These are phyloP conservation scores for Tetrahymena thermophila DNA, from an alignment of 73 alveolate genomes.

Conservation along the genomic window DNA sequence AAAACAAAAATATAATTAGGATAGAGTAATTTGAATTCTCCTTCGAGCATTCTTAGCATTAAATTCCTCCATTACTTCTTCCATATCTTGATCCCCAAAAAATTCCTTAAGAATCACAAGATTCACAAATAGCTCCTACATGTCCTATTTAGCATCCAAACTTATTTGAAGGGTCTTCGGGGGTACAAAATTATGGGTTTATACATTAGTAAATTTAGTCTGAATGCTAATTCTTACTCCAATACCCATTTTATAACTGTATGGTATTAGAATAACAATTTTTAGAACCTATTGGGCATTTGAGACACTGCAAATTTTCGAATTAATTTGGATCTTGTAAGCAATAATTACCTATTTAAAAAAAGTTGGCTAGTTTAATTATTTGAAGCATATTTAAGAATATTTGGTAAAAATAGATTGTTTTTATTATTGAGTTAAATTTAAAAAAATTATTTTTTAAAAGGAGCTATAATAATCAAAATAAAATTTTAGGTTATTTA, in stretches of 20 bases:
- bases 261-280: background rate
- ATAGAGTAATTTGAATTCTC: background rate
- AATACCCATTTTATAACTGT: background rate
- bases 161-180: background rate
- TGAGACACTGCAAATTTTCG: background rate
- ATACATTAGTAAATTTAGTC: background rate
- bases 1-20: background rate
- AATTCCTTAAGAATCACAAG: background rate
- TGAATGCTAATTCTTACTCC: background rate
- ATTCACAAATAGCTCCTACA: background rate
- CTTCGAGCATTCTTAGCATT: background rate
- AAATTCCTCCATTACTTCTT: background rate
- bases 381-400: background rate
- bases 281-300: background rate
- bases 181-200: background rate
- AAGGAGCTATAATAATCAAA: no score
- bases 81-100: background rate
- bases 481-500: no score
- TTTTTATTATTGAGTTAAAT: no score
- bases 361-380: no score
- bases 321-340: background rate
- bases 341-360: background rate
- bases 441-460: no score
- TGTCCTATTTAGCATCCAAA: background rate
- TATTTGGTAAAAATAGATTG: no score